These are phyloP conservation scores for Pleurozium schreberi DNA, from an alignment of 225 moss, liverwort and hornwort genomes.

Conservation along the genomic window DNA sequence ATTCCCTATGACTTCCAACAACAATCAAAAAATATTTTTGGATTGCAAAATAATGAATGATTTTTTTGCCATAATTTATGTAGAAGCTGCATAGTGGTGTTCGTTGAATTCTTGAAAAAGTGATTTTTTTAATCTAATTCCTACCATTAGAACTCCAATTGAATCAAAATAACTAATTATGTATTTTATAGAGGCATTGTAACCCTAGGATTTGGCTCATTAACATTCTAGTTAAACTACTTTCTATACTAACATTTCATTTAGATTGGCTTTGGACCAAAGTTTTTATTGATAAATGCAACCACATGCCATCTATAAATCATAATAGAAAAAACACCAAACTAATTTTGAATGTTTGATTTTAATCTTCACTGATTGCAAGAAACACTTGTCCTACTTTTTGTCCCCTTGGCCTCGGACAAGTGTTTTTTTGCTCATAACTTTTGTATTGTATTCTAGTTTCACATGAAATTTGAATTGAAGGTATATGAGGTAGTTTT, in stretches of 20 bases:
- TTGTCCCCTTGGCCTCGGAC: too few relatives aligned
- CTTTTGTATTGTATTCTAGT: too few relatives aligned
- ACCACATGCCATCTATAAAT: not conserved
- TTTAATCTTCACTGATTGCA: too few relatives aligned
- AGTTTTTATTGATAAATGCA: not conserved
- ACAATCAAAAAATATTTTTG: not conserved
- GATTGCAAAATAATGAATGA: not conserved
- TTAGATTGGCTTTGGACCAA: accelerated
- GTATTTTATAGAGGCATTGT: not conserved
- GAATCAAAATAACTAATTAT: not conserved
- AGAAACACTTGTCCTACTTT: too few relatives aligned
- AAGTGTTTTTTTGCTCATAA: too few relatives aligned
- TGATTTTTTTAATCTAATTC: not conserved
- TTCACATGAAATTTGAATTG: too few relatives aligned
- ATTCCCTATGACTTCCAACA: not conserved
- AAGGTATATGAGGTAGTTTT: too few relatives aligned
- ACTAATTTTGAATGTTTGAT: not conserved
- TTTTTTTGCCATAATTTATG: not conserved
- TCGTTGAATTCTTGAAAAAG: not conserved
- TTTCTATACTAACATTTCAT: too few relatives aligned
- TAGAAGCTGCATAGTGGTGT: accelerated
- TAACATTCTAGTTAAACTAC: too few relatives aligned
- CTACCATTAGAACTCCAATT: too few relatives aligned
- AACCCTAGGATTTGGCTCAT: accelerated
- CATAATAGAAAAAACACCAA: too few relatives aligned